Conservation (phyloP, 345 rosid genomes). For the Salix arbutifolia region DNA sequence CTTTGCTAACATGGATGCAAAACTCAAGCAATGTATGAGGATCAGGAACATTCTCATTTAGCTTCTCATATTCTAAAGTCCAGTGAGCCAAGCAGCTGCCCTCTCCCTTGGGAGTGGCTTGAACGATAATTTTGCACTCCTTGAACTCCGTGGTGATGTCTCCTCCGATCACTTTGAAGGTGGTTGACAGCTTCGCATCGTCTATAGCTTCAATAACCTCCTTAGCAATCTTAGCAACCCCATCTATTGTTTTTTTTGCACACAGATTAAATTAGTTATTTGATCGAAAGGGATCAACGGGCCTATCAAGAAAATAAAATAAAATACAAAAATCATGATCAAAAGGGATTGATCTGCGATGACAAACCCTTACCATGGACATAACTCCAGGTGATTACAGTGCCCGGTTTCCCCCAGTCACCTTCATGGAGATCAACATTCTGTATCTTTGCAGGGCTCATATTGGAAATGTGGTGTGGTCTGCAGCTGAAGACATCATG, state of each 20-base stretch:
- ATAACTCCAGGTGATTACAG: neutral
- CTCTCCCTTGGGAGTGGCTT: slow-evolving; percentile 23
- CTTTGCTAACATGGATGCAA: slow-evolving; percentile 8
- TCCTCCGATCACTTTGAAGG: slow-evolving; percentile 36
- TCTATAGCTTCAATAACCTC: slow-evolving; percentile 36
- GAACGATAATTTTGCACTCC: neutral
- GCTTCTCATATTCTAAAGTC: neutral
- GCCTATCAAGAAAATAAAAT: too few species aligned
- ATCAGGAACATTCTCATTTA: neutral
- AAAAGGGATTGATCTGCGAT: too few species aligned
- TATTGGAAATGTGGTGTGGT: neutral
- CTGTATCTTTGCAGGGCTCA: neutral
- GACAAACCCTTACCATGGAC: neutral
- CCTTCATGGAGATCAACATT: neutral
- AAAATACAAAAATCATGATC: too few species aligned
- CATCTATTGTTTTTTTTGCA: neutral
- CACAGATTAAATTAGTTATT: too few species aligned
- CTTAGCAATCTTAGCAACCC: slow-evolving; percentile 17
- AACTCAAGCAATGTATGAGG: slow-evolving; percentile 13
- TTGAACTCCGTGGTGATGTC: slow-evolving; percentile 35
- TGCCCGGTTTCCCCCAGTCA: neutral
- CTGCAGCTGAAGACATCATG: neutral
- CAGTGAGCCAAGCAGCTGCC: slow-evolving; percentile 1
- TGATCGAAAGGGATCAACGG: too few species aligned
- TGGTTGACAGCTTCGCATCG: slow-evolving; percentile 24